A percentile compares a stretch with the other conserved stretches of the same genome.
These are phyloP conservation scores for Apophysomyces variabilis DNA, from an alignment of 371 early-diverging fungal genomes.

Conservation along the genomic window DNA sequence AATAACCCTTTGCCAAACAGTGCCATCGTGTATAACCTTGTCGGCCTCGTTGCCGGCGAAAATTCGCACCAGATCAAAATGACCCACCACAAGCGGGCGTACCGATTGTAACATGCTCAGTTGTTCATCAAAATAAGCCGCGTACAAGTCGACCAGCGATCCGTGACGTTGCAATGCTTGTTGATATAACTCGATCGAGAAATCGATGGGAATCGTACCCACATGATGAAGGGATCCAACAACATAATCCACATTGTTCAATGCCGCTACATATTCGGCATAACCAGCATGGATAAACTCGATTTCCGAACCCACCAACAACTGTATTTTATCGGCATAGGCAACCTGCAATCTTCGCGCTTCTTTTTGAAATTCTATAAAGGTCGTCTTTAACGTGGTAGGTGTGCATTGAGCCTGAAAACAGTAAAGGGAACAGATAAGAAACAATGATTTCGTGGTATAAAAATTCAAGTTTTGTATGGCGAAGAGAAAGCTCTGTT, in stretches of 20 bases:
- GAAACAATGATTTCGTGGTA: no score
- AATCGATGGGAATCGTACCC: constrained; percentile 82
- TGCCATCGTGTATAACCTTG: constrained; percentile 23
- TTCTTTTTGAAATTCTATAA: constrained; percentile 63
- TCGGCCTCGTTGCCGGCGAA: constrained; percentile 60
- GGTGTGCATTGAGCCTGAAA: constrained; percentile 65
- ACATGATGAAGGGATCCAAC: constrained; percentile 97
- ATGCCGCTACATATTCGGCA: constrained; percentile 28
- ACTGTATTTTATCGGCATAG: constrained; percentile 62
- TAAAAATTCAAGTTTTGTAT: no score
- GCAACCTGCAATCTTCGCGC: constrained; percentile 72
- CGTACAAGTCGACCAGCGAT: constrained; percentile 52
- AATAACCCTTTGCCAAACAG: constrained; percentile 64
- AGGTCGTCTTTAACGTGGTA: constrained; percentile 57
- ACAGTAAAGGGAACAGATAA: not conserved
- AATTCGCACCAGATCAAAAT: constrained; percentile 92
- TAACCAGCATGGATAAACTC: constrained; percentile 73
- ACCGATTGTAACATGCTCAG: constrained; percentile 68
- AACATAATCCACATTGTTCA: constrained; percentile 68
- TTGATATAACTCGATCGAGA: constrained; percentile 63
- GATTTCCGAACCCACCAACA: constrained; percentile 91
- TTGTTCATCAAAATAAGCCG: constrained; percentile 89
- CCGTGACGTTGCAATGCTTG: constrained; percentile 43
- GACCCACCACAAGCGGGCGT: constrained; percentile 87
- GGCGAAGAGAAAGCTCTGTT: no score